Percentiles rank a stretch among this genome's conserved stretches.
Conservation (phyloP, 2,329 filamentous ascomycete species). For the Trichoderma sp. region DNA sequence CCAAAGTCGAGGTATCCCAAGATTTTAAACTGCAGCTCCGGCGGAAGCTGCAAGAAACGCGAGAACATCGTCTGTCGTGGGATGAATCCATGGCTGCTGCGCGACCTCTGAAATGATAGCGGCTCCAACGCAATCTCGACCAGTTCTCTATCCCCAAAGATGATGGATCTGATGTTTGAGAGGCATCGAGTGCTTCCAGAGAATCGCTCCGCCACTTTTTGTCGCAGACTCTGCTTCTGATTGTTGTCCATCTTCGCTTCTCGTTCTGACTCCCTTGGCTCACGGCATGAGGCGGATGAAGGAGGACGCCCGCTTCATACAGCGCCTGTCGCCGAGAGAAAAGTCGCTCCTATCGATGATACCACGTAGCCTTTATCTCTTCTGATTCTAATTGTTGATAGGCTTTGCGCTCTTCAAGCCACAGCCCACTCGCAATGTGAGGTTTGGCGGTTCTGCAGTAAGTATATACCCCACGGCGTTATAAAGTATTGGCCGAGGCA, state of each 20-base stretch:
- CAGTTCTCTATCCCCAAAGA: background rate
- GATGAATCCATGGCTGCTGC: background rate
- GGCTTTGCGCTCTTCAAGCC: background rate
- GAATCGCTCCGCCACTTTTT: background rate
- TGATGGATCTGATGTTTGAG: background rate
- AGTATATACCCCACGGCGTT: background rate
- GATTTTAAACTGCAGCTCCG: constrained; percentile 43
- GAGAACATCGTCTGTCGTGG: background rate
- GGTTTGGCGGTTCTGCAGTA: background rate
- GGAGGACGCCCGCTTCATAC: background rate
- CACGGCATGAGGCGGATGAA: background rate
- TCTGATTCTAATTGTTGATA: background rate
- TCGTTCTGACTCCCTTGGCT: background rate
- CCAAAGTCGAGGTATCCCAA: constrained; percentile 42
- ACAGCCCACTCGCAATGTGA: background rate
- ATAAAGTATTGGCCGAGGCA: background rate
- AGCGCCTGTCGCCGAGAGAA: background rate
- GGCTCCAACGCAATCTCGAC: background rate
- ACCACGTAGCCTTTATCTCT: background rate
- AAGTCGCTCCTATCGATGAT: background rate
- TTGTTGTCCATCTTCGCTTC: background rate
- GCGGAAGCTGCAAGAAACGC: constrained; percentile 38
- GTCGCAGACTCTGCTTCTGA: background rate
- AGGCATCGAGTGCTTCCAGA: background rate
- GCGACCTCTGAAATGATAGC: background rate